Conservation (phyloP, 1,284 basidiomycete species). For the Xerocomus minutiporus region DNA sequence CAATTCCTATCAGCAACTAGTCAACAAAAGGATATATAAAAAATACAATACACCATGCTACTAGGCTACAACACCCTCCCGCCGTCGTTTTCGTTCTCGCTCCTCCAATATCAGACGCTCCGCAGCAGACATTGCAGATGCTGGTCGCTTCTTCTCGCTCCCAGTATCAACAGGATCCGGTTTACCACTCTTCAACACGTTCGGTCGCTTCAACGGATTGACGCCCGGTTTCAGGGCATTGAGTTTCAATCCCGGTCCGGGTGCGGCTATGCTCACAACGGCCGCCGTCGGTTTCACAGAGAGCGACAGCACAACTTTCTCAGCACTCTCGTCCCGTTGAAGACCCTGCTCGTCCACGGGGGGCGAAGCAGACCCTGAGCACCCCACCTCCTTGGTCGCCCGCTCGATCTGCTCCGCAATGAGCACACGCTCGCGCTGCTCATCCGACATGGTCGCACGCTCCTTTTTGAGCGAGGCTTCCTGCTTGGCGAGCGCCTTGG, state of each 20-base stretch:
- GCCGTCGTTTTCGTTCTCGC: conserved; percentile 73
- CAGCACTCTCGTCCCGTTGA: conserved; percentile 67
- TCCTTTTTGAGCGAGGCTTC: conserved; percentile 92
- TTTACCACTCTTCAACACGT: conserved; percentile 63
- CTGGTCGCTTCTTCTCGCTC: conserved; percentile 51
- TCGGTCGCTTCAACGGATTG: conserved; percentile 64
- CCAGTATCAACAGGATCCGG: conserved; percentile 28
- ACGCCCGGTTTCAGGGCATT: conserved; percentile 43
- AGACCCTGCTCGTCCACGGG: conserved; percentile 56
- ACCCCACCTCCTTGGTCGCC: conserved; percentile 52
- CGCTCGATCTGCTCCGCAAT: conserved; percentile 94
- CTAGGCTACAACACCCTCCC: conserved; percentile 38
- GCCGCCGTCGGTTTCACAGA: conserved; percentile 48
- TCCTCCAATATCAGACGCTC: conserved; percentile 85
- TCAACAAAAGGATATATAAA: no score
- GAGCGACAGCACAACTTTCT: conserved; percentile 71
- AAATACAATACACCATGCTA: conserved; percentile 2
- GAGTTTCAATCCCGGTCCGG: conserved; percentile 51
- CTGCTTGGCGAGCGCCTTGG: conserved; percentile 87
- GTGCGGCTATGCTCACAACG: conserved; percentile 24
- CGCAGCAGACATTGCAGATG: conserved; percentile 69
- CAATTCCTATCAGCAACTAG: background rate
- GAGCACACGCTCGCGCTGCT: conserved; percentile 86
- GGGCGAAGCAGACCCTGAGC: conserved; percentile 34
- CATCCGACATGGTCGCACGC: conserved; percentile 85